Evolutionary conservation across 306 rosid genomes (phyloP), one percentile per base, ranked within the genome.

Genomic region (Begonia masoniana): DNA sequence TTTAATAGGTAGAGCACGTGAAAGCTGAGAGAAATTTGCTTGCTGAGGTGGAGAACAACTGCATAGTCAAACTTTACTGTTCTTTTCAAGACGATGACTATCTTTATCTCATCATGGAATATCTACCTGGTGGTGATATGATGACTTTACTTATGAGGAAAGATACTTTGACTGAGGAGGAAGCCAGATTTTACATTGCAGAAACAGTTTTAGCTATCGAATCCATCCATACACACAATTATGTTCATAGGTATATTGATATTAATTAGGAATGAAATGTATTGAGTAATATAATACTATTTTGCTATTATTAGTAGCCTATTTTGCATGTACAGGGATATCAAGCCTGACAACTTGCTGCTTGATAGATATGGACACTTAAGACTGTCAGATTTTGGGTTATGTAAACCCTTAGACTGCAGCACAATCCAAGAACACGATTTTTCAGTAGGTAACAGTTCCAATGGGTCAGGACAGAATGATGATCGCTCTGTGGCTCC

Each of bases 71-170:
- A 68, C 95, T 92, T 26, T 92, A 86, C 60, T 92, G 81, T 68
- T 86, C 99, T 52, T 92, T 92, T 74, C 99, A 92, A 65, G 99
- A 92, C 70, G 96, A 79, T 6, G 96, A 83, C 52, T 79, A 60
- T 77, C 78, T 92, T 58, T 92, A 92, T 73, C 99, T 92, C 62
- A 76, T 92, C 55, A 92, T 92, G 99, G 99, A 92, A 65, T 92
- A 92, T 63, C 78, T 92, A 64, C 99, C 99, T 39, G 96, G 99
- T 54, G 99, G 99, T 64, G 99, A 92, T 72, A 74, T 92, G 99
- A 92, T 92, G 99, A 92, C 99, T 55, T 73, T 86, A 56, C 96
- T 92, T 46, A 92, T 92, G 99, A 81, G 99, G 77, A 92, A 86
- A 81, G 96, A 92, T 71, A 83, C 71, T 45, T 77, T 92, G 82